These are phyloP conservation scores for Phyllosticta paracitricarpa DNA, from an alignment of 2,329 filamentous ascomycete genomes.

Conservation along the genomic window DNA sequence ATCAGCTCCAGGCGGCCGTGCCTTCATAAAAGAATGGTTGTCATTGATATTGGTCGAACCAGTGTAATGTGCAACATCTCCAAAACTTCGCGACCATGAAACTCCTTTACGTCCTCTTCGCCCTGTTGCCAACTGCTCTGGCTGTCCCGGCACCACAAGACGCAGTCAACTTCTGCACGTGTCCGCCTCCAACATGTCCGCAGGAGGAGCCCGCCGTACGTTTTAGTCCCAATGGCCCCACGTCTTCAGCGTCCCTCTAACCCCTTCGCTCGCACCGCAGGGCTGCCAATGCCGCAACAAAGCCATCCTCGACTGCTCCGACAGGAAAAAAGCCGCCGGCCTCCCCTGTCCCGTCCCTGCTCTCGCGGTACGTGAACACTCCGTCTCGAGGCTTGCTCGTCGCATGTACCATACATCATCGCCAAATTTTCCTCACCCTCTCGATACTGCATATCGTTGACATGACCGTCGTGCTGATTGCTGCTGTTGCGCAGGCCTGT, in stretches of 20 bases:
- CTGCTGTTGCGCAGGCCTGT: too few relatives aligned
- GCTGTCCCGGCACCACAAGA: background rate
- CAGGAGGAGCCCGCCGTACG: background rate
- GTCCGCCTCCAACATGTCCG: slow-evolving; percentile 1
- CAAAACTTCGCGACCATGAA: background rate
- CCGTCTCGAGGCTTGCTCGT: too few relatives aligned
- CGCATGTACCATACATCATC: too few relatives aligned
- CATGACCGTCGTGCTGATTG: too few relatives aligned
- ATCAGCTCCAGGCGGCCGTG: background rate
- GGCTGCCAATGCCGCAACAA: slow-evolving; percentile 1
- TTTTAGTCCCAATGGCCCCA: background rate
- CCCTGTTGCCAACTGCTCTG: background rate
- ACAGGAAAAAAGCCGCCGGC: background rate
- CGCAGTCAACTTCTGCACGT: background rate
- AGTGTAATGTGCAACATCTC: background rate
- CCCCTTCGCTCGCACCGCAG: background rate
- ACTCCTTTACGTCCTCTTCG: background rate
- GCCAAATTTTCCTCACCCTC: too few relatives aligned
- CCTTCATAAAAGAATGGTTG: background rate
- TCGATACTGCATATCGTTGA: too few relatives aligned
- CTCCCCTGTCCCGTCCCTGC: background rate
- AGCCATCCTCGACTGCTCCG: background rate
- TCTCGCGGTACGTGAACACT: background rate
- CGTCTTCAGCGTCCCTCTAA: background rate
- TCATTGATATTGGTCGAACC: background rate